Conservation (phyloP, 1,284 basidiomycete genomes). For the Rhodotorula sp. region DNA sequence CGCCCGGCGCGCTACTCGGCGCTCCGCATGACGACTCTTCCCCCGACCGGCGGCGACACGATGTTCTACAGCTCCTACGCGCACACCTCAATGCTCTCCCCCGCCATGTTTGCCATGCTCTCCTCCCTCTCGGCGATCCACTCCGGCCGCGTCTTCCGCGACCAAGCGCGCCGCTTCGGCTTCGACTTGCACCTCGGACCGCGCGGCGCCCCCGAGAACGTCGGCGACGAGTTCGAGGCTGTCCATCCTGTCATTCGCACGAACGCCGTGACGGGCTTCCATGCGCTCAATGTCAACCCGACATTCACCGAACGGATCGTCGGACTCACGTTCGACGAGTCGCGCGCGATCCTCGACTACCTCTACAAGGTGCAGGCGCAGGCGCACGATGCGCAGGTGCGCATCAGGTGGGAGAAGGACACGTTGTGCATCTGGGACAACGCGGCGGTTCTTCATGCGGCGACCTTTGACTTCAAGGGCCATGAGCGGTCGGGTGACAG, state of each 20-base stretch:
- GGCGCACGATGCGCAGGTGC: slow-evolving; percentile 31
- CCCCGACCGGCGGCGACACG: slow-evolving; percentile 56
- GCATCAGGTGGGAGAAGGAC: slow-evolving; percentile 52
- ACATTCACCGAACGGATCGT: slow-evolving; percentile 64
- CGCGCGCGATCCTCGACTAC: slow-evolving; percentile 55
- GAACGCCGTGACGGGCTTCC: slow-evolving; percentile 64
- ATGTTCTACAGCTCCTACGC: slow-evolving; percentile 34
- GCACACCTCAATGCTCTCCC: slow-evolving; percentile 54
- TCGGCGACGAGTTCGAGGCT: slow-evolving; percentile 55
- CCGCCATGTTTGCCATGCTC: slow-evolving; percentile 58
- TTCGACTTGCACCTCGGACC: slow-evolving; percentile 44
- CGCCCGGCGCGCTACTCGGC: slow-evolving; percentile 62
- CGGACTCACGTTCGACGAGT: slow-evolving; percentile 62
- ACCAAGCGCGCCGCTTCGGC: slow-evolving; percentile 43
- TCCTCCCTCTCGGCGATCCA: slow-evolving; percentile 63
- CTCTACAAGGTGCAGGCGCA: slow-evolving; percentile 50
- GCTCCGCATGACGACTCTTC: slow-evolving; percentile 54
- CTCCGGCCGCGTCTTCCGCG: slow-evolving; percentile 57
- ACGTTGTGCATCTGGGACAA: slow-evolving; percentile 53
- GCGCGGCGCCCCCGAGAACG: slow-evolving; percentile 61
- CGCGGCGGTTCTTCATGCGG: slow-evolving; percentile 55
- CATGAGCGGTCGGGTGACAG: slow-evolving; percentile 58
- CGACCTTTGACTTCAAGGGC: slow-evolving; percentile 52
- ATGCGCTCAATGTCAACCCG: slow-evolving; percentile 62
- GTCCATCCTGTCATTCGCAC: slow-evolving; percentile 47